Conservation (phyloP, 1,284 basidiomycete species). For the Sporisorium graminicola region DNA sequence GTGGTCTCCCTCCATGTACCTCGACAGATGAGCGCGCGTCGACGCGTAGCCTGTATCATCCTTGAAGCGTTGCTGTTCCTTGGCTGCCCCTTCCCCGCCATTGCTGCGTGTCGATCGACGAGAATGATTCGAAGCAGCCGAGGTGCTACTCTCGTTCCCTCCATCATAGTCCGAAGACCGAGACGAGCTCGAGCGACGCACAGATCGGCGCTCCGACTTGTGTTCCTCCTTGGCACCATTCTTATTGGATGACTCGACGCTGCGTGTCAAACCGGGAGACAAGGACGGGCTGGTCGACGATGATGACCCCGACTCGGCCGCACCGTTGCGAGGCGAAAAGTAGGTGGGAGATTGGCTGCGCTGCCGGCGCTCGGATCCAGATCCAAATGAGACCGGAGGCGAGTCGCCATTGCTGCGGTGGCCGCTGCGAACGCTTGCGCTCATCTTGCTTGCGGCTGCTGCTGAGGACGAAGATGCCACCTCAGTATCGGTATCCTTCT, state of each 20-base stretch:
- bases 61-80: conserved; percentile 24
- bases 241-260: conserved; percentile 13
- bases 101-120: conserved; percentile 31
- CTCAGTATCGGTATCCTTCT: conserved; percentile 12
- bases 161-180: conserved; percentile 37
- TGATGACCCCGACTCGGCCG: conserved; percentile 36
- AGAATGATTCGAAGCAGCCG: conserved; percentile 42
- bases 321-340: conserved; percentile 41
- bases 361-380: conserved; percentile 38
- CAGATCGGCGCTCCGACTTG: conserved; percentile 18
- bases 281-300: conserved; percentile 39
- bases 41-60: conserved; percentile 44
- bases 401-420: conserved; percentile 8
- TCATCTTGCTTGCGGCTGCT: conserved; percentile 3
- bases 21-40: conserved; percentile 42
- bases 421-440: conserved; percentile 13
- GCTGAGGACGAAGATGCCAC: conserved; percentile 4
- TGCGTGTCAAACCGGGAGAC: conserved; percentile 33
- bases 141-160: conserved; percentile 45
- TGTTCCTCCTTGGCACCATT: conserved; percentile 8
- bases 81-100: conserved; percentile 2
- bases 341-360: conserved; percentile 44
- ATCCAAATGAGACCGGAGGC: conserved; percentile 13
- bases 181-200: conserved; percentile 23
- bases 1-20: conserved; percentile 44